Evolutionary conservation across 257 asterid genomes (phyloP).

Genomic region (Craterostigma plantagineum): DNA sequence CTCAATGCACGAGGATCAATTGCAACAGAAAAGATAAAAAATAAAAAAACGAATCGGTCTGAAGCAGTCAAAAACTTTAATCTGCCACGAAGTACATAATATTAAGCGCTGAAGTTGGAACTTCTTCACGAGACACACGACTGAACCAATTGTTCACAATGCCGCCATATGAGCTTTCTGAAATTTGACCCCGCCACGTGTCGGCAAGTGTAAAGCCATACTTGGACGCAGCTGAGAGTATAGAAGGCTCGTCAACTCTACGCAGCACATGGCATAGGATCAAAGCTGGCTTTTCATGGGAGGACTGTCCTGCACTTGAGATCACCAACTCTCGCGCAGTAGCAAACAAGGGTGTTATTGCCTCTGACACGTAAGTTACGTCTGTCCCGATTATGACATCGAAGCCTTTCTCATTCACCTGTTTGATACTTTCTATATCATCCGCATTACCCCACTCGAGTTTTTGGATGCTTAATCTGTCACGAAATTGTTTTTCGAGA

Average conservation of each 20-base stretch:
- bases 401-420: constrained; percentile 35
- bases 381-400: constrained; percentile 81
- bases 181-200: constrained; percentile 32
- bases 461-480: constrained; percentile 16
- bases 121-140: constrained; percentile 10
- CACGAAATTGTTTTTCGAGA: constrained; percentile 22
- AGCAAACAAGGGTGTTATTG: constrained; percentile 51
- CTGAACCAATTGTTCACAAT: constrained; percentile 36
- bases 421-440: constrained; percentile 34
- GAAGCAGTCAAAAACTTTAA: constrained; percentile 6
- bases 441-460: constrained; percentile 67
- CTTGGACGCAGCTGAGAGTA: constrained; percentile 42
- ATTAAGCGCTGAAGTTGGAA: constrained; percentile 44
- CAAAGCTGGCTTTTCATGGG: constrained; percentile 21
- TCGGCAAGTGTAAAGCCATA: constrained; percentile 48
- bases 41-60: no score
- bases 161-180: constrained; percentile 12
- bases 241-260: constrained; percentile 63
- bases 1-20: no score
- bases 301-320: constrained; percentile 11
- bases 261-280: constrained; percentile 74
- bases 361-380: constrained; percentile 52
- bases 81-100: constrained; percentile 46
- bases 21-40: no score
- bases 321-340: constrained; percentile 50